Evolutionary conservation across 2,329 filamentous ascomycete genomes (phyloP).

Genomic region (Aspergillus viridinutans): DNA sequence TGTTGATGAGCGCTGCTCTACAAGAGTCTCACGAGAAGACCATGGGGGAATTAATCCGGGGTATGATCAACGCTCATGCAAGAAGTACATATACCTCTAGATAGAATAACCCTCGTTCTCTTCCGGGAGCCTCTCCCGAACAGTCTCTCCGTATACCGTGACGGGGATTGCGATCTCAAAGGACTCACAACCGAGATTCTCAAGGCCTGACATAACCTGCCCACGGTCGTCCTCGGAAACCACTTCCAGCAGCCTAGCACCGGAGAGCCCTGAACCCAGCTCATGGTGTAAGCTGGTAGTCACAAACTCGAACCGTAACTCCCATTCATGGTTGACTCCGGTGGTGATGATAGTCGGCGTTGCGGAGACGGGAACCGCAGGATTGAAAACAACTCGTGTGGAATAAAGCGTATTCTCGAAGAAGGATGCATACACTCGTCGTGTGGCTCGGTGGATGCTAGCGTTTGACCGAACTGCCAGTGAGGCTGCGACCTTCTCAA

Average conservation of each 20-base stretch:
- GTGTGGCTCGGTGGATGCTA: constrained; percentile 81
- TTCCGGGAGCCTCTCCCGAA: constrained; percentile 40
- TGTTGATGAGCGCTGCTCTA: not conserved
- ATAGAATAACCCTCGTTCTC: constrained; percentile 40
- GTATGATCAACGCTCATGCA: not conserved
- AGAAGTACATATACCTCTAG: constrained; percentile 16
- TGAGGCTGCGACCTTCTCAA: constrained; percentile 73
- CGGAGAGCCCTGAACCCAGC: constrained; percentile 32
- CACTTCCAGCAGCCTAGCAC: constrained; percentile 65
- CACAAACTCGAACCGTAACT: constrained; percentile 86
- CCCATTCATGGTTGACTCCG: constrained; percentile 83
- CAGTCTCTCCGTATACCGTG: constrained; percentile 65
- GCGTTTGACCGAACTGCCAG: constrained; percentile 80
- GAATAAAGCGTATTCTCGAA: constrained; percentile 82
- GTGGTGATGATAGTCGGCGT: constrained; percentile 92
- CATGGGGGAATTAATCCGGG: not conserved
- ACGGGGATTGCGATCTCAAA: constrained; percentile 86
- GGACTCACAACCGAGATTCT: constrained; percentile 77
- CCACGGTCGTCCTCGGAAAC: constrained; percentile 75
- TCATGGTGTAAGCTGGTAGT: constrained; percentile 57
- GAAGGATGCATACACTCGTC: constrained; percentile 71
- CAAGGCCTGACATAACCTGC: constrained; percentile 69
- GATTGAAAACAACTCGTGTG: constrained; percentile 71
- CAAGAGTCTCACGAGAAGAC: not conserved
- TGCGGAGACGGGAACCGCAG: constrained; percentile 75